Evolutionary conservation across 2,329 filamentous ascomycete genomes (phyloP).

Genomic region (Ilyonectria mors-panacis): DNA sequence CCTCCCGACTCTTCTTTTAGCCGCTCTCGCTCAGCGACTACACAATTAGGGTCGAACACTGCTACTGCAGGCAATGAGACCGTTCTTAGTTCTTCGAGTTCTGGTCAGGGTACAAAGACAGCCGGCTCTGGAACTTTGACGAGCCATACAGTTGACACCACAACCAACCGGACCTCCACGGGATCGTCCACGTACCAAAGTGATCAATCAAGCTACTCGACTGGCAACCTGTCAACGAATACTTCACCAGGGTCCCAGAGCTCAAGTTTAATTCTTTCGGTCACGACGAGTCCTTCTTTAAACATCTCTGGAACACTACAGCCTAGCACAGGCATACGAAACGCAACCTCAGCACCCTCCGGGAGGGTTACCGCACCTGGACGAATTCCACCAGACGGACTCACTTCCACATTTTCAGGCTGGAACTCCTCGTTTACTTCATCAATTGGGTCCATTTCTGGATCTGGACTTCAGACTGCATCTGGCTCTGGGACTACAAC

Average conservation of each 20-base stretch:
- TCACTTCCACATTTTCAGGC: not conserved
- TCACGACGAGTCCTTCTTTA: not conserved
- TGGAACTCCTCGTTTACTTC: slow-evolving; percentile 21
- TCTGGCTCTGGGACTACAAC: not conserved
- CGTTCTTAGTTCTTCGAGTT: not conserved
- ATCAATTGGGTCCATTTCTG: not conserved
- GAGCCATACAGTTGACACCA: not conserved
- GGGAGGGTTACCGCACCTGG: not conserved
- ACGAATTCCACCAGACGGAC: not conserved
- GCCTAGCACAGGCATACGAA: not conserved
- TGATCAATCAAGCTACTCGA: not conserved
- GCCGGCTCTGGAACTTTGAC: not conserved
- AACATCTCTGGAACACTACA: not conserved
- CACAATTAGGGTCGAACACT: not conserved
- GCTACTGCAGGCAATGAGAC: not conserved
- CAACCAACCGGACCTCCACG: not conserved
- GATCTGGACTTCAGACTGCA: not conserved
- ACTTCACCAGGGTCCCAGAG: not conserved
- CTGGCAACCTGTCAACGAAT: not conserved
- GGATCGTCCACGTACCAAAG: not conserved
- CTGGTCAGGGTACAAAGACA: not conserved
- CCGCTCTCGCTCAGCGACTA: not conserved
- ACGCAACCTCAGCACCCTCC: not conserved
- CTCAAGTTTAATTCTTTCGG: slow-evolving; percentile 1
- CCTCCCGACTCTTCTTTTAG: not conserved